Evolutionary conservation across 2,329 filamentous ascomycete genomes (phyloP), one percentile per base, ranked within the genome.

Genomic region (Helotiales sp.): DNA sequence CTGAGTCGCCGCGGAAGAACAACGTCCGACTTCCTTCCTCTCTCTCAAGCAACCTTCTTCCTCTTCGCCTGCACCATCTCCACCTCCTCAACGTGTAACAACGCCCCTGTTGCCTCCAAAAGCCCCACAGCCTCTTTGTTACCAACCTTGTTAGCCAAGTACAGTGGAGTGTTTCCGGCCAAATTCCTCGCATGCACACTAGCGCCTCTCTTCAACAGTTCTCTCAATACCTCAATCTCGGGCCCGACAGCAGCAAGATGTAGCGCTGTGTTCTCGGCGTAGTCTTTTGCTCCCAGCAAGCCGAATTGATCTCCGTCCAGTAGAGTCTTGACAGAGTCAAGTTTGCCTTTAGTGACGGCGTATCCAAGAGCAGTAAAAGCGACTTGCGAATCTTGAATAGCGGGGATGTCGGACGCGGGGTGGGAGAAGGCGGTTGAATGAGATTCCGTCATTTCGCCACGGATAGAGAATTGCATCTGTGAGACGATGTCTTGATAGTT

Each of bases 101-200:
- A 84, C 0, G 86, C 89, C 0, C 89, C 89, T 0, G 87, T 86
- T 47, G 86, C 83, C 66, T 80, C 82, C 52, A 91, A 77, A 65
- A 91, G 74, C 60, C 79, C 77, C 0, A 86, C 85, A 64, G 83
- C 84, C 64, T 83, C 84, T 4, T 79, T 78, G 59, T 85, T 85
- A 2, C 86, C 86, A 45, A 83, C 83, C 76, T 88, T 82, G 71
- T 84, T 83, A 5, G 89, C 89, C 13, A 91, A 80, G 74, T 87
- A 90, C 13, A 91, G 80, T 10, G 89, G 86, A 3, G 88, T 90
- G 76, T 90, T 89, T 72, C 89, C 85, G 10, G 87, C 89, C 57
- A 84, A 80, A 77, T 91, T 91, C 49, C 89, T 80, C 49, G 84
- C 83, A 75, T 91, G 89, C 6, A 91, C 89, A 74, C 87, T 89